Evolutionary conservation across 2,329 filamentous ascomycete species (phyloP).

Genomic region (Nothophaeocryptopus gaeumannii): DNA sequence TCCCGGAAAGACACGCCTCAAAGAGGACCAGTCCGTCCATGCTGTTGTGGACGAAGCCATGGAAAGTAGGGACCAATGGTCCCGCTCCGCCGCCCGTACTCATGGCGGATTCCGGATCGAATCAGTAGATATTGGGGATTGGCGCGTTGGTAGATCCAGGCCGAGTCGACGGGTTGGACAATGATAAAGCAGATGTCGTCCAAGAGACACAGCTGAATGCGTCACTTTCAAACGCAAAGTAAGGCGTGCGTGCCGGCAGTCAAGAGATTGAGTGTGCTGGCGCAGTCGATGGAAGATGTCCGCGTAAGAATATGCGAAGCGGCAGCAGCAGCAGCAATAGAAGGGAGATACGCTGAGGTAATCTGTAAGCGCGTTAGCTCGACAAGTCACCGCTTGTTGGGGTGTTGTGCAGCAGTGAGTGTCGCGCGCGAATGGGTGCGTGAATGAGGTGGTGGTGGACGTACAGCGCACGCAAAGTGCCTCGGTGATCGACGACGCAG

Average conservation of each 20-base stretch:
- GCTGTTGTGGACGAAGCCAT: slow-evolving; percentile 40
- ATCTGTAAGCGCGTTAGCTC: slow-evolving; percentile 11
- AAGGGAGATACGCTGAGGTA: neutral
- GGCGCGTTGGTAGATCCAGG: too few species aligned
- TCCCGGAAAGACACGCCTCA: slow-evolving; percentile 71
- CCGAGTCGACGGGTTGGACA: neutral
- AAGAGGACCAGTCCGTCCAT: slow-evolving; percentile 75
- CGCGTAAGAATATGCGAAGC: slow-evolving; percentile 6
- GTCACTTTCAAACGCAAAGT: too few species aligned
- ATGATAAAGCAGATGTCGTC: neutral
- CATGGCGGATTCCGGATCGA: slow-evolving; percentile 26
- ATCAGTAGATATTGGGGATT: neutral
- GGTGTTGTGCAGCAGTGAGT: neutral
- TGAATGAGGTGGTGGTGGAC: too few species aligned
- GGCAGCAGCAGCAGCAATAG: neutral
- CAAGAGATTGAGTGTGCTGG: slow-evolving; percentile 14
- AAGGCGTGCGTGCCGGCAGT: slow-evolving; percentile 1
- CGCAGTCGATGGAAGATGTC: slow-evolving; percentile 5
- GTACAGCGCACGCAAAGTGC: neutral
- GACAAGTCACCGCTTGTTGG: neutral
- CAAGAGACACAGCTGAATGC: too few species aligned
- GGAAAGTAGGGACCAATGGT: slow-evolving; percentile 39
- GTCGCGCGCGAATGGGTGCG: neutral
- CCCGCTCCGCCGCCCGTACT: slow-evolving; percentile 36
- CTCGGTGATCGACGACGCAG: slow-evolving; percentile 2